Base-by-base conservation (phyloP, 1,139 yeast species). In the Zygoascus hellenicus region DNA sequence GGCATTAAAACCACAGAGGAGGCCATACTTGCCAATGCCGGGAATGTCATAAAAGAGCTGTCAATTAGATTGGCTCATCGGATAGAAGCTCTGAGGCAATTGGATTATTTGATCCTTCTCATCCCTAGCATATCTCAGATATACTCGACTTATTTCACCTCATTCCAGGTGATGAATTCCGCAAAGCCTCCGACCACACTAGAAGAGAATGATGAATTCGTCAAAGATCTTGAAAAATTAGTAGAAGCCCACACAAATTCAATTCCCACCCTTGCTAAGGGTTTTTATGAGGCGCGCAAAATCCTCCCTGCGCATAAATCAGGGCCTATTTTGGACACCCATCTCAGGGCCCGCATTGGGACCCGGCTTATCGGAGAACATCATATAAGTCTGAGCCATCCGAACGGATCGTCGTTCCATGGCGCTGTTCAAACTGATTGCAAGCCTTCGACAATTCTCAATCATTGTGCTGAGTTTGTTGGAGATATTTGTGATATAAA, bases 351-450 rank as follows among this genome's bases (percentile, higher is more conserved):
- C 55, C 72, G 97, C 50, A 89, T 90, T 40, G 77, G 90, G 54
- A 86, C 92, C 80, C 76, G 96, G 48, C 70, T 90, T 45, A 72
- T 89, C 47, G 90, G 94, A 1, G 90, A 85, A 51, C 96, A 92
- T 61, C 96, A 86, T 65, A 74, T 87, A 30, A 77, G 77, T 50
- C 65, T 86, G 34, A 63, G 79, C 26, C 63, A 71, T 14, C 75
- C 77, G 2, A 67, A 75, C 2, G 69, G 73, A 48, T 62, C 62
- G 26, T 70, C 73, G 53, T 77, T 69, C 57, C 78, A 84, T 47
- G 97, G 97, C 1, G 81, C 89, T 3, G 76, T 90, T 31, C 78
- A 81, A 54, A 79, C 77, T 51, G 71, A 76, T 44, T 68, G 90
- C 51, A 74, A 79, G 47, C 80, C 92, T 4, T 71, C 82, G 2